Base-by-base conservation (phyloP, 352 stramenopile genomes). In the Phytopythium oedochilum region DNA sequence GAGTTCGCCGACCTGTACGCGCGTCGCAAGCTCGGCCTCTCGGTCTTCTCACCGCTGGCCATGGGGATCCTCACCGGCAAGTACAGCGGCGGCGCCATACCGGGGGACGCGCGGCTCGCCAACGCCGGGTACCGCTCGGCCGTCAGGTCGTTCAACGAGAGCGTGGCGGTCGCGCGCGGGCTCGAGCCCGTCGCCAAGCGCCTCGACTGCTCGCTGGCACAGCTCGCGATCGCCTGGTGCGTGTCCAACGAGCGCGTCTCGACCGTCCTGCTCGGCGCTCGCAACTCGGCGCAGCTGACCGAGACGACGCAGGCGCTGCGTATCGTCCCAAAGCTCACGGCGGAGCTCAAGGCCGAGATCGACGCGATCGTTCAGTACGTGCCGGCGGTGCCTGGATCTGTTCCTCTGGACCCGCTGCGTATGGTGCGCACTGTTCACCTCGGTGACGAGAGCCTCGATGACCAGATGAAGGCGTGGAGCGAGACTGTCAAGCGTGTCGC, bases 221-320 rank as follows among this genome's bases (percentile, higher is more conserved):
- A 79, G 29, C 72, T 90, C 25, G 70, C 78, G 6, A 62, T 90
- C 25, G 75, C 78, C 20, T 90, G 78, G 78, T 80, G 68, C 23
- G 57, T 61, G 22, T 70, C 71, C 15, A 88, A 88, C 62, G 54
- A 61, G 7, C 73, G 86, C 36, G 75, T 85, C 11, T 76, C 61
- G 20, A 80, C 66, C 2, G 75, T 89, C 18, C 55, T 90, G 3
- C 56, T 85, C 18, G 78, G 79, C 12, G 85, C 69, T 4, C 75
- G 71, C 15, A 52, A 63, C 12, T 5, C 47, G 25, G 40, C 52
- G 18, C 78, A 89, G 58, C 55, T 89, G 12, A 61, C 77, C 12
- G 69, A 89, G 35, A 89, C 88, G 56, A 17, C 86, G 23, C 61
- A 66, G n/a, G 68, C 73, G 14, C 34, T 85, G 28, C 46, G 59